These are phyloP conservation scores for Lentinula detonsa DNA, from an alignment of 768 basidiomycete genomes.

Conservation along the genomic window DNA sequence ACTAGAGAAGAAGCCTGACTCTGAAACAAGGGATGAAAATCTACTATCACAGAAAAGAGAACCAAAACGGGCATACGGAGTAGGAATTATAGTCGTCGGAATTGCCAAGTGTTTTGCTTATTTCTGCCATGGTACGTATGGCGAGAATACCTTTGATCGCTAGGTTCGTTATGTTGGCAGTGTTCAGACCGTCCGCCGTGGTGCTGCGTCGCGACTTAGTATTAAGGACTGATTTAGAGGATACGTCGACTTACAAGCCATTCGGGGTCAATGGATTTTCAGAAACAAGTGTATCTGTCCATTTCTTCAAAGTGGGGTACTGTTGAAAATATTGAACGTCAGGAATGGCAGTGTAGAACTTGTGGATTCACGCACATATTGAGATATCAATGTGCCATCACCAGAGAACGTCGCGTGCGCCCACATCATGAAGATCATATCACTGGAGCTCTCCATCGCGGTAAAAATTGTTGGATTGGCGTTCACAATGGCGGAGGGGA, in stretches of 20 bases:
- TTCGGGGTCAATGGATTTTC: constrained; percentile 2
- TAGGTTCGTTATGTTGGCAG: constrained; percentile 9
- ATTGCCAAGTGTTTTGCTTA: constrained; percentile 1
- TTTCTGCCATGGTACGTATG: constrained; percentile 11
- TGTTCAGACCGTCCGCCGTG: constrained; percentile 3
- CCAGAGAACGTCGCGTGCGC: constrained; percentile 10
- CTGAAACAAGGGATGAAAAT: not conserved
- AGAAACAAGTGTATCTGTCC: constrained; percentile 1
- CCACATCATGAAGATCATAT: constrained; percentile 7
- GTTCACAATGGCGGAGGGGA: not conserved
- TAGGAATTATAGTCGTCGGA: not conserved
- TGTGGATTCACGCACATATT: constrained; percentile 1
- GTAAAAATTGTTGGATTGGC: not conserved
- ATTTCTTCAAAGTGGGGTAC: constrained; percentile 3
- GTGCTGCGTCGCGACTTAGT: not conserved
- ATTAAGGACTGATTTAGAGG: not conserved
- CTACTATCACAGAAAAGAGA: not conserved
- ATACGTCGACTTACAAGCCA: constrained; percentile 5
- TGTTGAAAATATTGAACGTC: not conserved
- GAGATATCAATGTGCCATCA: constrained; percentile 3
- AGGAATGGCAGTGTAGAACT: not conserved
- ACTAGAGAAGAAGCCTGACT: not conserved
- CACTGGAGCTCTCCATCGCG: not conserved
- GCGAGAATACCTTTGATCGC: constrained; percentile 10
- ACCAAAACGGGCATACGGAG: not conserved